A percentile compares a stretch with the other conserved stretches of the same genome.
These are phyloP conservation scores for Medicago ruthenica DNA, from an alignment of 306 rosid genomes.

Conservation along the genomic window DNA sequence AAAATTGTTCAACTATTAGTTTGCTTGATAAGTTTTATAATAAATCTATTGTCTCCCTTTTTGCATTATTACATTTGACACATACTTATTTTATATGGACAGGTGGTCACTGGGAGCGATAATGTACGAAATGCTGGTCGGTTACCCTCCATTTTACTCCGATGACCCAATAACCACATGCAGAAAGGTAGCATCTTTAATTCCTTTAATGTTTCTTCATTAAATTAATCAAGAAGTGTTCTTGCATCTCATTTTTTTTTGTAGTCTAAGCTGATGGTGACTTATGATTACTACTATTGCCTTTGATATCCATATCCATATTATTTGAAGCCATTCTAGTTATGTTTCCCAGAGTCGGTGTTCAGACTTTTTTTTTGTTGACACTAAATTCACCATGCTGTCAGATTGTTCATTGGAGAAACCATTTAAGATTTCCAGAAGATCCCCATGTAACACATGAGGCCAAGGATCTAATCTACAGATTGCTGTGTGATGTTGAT, in stretches of 20 bases:
- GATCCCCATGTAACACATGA: slow-evolving; percentile 79
- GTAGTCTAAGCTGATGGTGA: slow-evolving; percentile 33
- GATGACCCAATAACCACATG: slow-evolving; percentile 94
- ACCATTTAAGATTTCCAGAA: slow-evolving; percentile 87
- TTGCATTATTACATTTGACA: slow-evolving; percentile 33
- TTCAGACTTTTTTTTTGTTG: slow-evolving; percentile 38
- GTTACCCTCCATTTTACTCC: slow-evolving; percentile 96
- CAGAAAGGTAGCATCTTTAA: slow-evolving; percentile 75
- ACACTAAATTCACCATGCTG: slow-evolving; percentile 45
- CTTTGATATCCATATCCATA: slow-evolving; percentile 16
- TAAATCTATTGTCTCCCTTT: slow-evolving; percentile 29
- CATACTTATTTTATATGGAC: slow-evolving; percentile 41
- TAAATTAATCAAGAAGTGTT: not conserved
- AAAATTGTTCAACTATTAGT: slow-evolving; percentile 28
- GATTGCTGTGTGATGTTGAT: slow-evolving; percentile 93
- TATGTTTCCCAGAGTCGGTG: slow-evolving; percentile 34
- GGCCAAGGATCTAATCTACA: slow-evolving; percentile 93
- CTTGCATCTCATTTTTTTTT: slow-evolving; percentile 27
- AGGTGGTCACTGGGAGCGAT: slow-evolving; percentile 99
- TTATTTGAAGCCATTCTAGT: slow-evolving; percentile 20
- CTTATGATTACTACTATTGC: slow-evolving; percentile 20
- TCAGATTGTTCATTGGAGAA: slow-evolving; percentile 99
- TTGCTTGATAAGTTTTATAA: slow-evolving; percentile 11
- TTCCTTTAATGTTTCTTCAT: slow-evolving; percentile 19
- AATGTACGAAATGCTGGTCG: slow-evolving; percentile 98